Percentiles rank a stretch among this genome's conserved stretches.
These are phyloP conservation scores for Sphagnurus paluster DNA, from an alignment of 1,284 basidiomycete species.

Conservation along the genomic window DNA sequence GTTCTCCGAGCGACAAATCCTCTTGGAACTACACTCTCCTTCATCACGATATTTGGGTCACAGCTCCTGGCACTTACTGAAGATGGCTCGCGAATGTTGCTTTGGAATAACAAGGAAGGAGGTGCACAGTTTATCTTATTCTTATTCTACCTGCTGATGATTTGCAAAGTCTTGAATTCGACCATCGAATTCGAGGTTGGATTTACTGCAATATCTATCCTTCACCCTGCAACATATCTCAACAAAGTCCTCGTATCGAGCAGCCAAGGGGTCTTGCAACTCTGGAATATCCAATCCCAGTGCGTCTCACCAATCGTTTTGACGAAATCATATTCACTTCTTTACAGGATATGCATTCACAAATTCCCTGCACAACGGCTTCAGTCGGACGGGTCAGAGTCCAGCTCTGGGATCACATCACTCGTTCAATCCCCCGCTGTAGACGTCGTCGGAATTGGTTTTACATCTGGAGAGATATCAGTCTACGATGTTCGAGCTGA, in stretches of 20 bases:
- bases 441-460: conserved; percentile 92
- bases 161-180: conserved; percentile 50
- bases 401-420: conserved; percentile 67
- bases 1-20: conserved; percentile 61
- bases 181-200: conserved; percentile 74
- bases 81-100: conserved; percentile 76
- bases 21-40: conserved; percentile 55
- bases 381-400: conserved; percentile 44
- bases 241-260: conserved; percentile 94
- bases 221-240: conserved; percentile 96
- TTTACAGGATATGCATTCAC: conserved; percentile 62
- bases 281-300: conserved; percentile 94
- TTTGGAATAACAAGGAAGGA: conserved; percentile 74
- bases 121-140: conserved; percentile 40
- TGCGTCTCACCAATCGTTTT: conserved; percentile 37
- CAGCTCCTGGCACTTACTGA: conserved; percentile 80
- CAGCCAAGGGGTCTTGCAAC: conserved; percentile 78
- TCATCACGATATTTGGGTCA: conserved; percentile 77
- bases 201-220: conserved; percentile 82
- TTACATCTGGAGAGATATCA: conserved; percentile 83
- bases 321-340: too few species aligned
- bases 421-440: conserved; percentile 93
- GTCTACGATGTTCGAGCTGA: conserved; percentile 91
- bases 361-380: conserved; percentile 55
- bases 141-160: conserved; percentile 6